Percentiles rank a stretch among this genome's conserved stretches.
Evolutionary conservation across 345 rosid genomes (phyloP).

Genomic region (Murraya koenigii): DNA sequence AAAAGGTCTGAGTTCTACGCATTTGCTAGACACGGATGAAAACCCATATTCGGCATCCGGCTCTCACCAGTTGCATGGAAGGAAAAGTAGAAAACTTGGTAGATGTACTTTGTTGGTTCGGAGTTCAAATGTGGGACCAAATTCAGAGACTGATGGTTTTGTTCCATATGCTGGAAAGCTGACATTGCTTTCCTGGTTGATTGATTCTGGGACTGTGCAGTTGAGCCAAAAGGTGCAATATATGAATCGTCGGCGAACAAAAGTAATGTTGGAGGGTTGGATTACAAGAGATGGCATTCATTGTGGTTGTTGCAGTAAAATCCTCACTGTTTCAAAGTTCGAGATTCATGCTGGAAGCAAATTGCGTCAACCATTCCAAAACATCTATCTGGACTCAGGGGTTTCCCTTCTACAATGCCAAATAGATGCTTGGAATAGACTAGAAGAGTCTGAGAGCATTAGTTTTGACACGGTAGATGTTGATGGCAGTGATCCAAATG

Average conservation of each 20-base stretch:
- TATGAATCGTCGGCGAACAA: conserved; percentile 54
- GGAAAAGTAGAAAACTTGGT: conserved; percentile 74
- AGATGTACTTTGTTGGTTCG: conserved; percentile 85
- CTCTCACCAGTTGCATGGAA: conserved; percentile 53
- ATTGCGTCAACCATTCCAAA: conserved; percentile 69
- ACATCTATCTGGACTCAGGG: conserved; percentile 80
- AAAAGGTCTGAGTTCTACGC: conserved; percentile 36
- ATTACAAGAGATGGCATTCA: conserved; percentile 78
- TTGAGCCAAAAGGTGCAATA: conserved; percentile 74
- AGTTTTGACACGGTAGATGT: conserved; percentile 55
- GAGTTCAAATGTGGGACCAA: conserved; percentile 48
- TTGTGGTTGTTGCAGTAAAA: conserved; percentile 88
- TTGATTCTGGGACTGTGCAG: conserved; percentile 68
- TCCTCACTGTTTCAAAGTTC: conserved; percentile 64
- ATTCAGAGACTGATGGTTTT: conserved; percentile 61
- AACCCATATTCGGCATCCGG: conserved; percentile 36
- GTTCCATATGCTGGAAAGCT: conserved; percentile 75
- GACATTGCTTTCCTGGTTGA: conserved; percentile 87
- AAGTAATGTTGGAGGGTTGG: conserved; percentile 72
- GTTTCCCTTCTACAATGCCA: conserved; percentile 84
- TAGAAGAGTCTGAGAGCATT: conserved; percentile 46
- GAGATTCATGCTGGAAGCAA: conserved; percentile 96
- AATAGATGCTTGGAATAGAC: conserved; percentile 79
- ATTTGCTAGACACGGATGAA: conserved; percentile 28
- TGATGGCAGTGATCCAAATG: conserved; percentile 91